Conservation (phyloP, 345 rosid genomes). For the Mangifera indica region DNA sequence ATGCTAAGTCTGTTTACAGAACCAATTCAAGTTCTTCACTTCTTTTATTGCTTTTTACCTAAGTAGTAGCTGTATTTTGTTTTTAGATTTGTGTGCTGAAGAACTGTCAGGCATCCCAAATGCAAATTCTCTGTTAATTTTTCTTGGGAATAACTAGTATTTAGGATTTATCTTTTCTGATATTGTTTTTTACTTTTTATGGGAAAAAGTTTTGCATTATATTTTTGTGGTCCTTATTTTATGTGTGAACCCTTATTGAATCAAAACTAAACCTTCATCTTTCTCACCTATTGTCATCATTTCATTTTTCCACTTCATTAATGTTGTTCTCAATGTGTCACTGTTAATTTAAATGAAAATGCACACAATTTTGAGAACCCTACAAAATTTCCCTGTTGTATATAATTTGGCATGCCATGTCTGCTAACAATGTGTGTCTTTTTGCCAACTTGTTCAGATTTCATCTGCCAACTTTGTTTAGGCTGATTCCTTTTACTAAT, state of each 20-base stretch:
- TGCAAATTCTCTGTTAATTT: background rate
- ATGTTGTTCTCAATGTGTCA: background rate
- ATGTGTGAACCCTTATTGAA: background rate
- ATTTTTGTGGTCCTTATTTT: too few relatives aligned
- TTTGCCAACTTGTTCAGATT: background rate
- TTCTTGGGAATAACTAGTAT: background rate
- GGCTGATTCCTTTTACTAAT: background rate
- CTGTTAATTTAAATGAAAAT: background rate
- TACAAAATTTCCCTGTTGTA: too few relatives aligned
- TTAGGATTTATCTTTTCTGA: background rate
- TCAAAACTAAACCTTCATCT: too few relatives aligned
- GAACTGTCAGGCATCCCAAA: background rate
- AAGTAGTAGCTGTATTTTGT: background rate
- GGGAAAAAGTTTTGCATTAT: background rate
- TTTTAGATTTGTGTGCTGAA: background rate
- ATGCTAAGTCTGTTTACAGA: background rate
- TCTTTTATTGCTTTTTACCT: background rate
- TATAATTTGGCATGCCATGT: background rate
- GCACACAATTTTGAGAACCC: background rate
- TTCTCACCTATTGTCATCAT: background rate
- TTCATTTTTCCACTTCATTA: background rate
- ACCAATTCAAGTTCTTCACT: background rate
- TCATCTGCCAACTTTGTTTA: background rate
- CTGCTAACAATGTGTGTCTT: background rate
- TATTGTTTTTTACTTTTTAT: too few relatives aligned